Base-by-base conservation (phyloP, 108 stramenopile species). In the Seminavis robusta region DNA sequence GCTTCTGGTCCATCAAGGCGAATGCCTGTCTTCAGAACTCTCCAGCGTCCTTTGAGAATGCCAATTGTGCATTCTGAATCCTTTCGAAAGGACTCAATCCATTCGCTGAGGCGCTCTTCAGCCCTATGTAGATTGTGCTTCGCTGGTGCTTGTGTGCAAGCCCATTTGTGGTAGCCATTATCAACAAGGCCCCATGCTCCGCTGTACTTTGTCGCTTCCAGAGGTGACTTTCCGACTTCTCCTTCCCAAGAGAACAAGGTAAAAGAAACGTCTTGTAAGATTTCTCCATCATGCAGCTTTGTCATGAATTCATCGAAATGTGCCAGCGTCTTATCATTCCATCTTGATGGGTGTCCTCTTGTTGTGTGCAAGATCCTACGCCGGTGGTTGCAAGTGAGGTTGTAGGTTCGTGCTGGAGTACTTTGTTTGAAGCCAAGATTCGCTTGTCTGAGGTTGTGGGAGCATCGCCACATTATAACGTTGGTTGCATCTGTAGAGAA, bases 51-150 rank as follows among this genome's bases (percentile, higher is more conserved):
- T 56, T 64, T 76, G n/a, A 69, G 47, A 40, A 74, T 74, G 1
- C 69, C 69, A 52, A 77, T 66, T 3, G 57, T 50, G 47, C 79
- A 78, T 47, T 78, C 77, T 10, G 70, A 67, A 65, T 73, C 72
- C 33, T 78, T 78, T 3, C 77, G 31, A n/a, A 73, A 16, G 37
- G 72, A 70, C 52, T 78, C 72, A 19, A 73, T 11, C 17, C 56
- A 58, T 16, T 47, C 25, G 13, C 32, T 40, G 52, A 51, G 67
- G 17, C 52, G 21, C 4, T 43, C 15, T 42, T 19, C 15, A 7
- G 43, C 16, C 0, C 29, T 8, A 6, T n/a, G n/a, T n/a, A n/a
- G n/a, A n/a, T n/a, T n/a, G n/a, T n/a, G n/a, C n/a, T n/a, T n/a
- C n/a, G n/a, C n/a, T n/a, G n/a, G n/a, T n/a, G n/a, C n/a, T n/a